Base-by-base conservation (phyloP, 23 red algal species). In the Gracilariopsis chorda region DNA sequence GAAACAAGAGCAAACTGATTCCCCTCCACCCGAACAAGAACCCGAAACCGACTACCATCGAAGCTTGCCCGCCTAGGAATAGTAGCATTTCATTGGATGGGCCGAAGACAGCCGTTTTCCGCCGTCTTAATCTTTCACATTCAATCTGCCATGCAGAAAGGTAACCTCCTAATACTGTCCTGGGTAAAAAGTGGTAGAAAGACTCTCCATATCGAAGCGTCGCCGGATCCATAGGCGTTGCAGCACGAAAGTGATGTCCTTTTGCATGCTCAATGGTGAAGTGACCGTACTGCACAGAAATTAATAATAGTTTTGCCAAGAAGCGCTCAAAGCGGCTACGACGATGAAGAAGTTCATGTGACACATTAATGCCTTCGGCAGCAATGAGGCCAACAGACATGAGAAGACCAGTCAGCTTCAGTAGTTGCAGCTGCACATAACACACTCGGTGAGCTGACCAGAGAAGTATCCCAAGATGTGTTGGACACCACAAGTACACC, bases 321-420 rank as follows among this genome's bases (percentile, higher is more conserved):
- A 49, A 51, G 0, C 65, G 82, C 48, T 95, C 92, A 0, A 43
- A 29, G 4, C 17, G 39, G 29, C 44, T 65, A 27, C 58, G 80
- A 25, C 91, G 90, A 52, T 98, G 96, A 34, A 94, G 51, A 24
- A 98, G 86, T 57, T 98, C 96, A 63, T 98, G 96, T 0, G 90
- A 48, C 29, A 69, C 82, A 53, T 94, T 98, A 40, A 98, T 92
- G 53, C 81, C 87, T 0, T 88, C 84, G 23, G 92, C 96, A 11
- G 77, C 88, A 37, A 92, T 74, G 39, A 98, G 65, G 24, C 86
- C 92, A 1, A 91, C n/a, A 9, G 95, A 90, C 23, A 74, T 52
- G n/a, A 55, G 49, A n/a, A 96, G 69, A 12, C 87, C 86, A 2
- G 92, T 10, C 8, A 96, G 69, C 21, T 67, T 37, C 35, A 78